Percentiles rank a stretch among this genome's conserved stretches.
Evolutionary conservation across 495 filamentous ascomycete species (phyloP).

Genomic region (Xylaria bambusicola): DNA sequence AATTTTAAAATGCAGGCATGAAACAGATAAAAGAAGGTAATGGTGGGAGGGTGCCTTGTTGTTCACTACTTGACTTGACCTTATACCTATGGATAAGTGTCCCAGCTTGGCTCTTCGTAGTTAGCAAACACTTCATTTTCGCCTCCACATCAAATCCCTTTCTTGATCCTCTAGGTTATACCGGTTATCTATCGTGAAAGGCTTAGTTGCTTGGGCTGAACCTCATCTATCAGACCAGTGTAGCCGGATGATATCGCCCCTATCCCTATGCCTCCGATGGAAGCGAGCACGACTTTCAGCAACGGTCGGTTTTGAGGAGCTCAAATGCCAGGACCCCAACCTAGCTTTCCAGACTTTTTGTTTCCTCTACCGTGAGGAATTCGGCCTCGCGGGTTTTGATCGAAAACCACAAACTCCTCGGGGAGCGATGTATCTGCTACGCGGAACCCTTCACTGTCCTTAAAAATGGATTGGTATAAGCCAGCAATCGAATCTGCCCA

Average conservation of each 20-base stretch:
- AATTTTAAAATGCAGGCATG: not conserved
- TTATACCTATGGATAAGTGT: too few species aligned
- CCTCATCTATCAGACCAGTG: too few species aligned
- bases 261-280: not conserved
- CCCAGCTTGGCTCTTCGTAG: not conserved
- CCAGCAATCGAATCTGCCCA: conserved; percentile 69
- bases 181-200: conserved; percentile 7
- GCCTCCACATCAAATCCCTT: not conserved
- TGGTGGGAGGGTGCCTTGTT: not conserved
- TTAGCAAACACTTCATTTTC: not conserved
- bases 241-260: not conserved
- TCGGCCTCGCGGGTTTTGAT: not conserved
- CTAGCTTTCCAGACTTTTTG: not conserved
- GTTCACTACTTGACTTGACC: not conserved
- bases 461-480: conserved; percentile 66
- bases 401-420: conserved; percentile 1
- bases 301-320: not conserved
- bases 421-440: conserved; percentile 13
- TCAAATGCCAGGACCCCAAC: not conserved
- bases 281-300: not conserved
- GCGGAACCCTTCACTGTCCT: conserved; percentile 71
- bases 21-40: not conserved
- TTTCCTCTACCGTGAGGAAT: not conserved
- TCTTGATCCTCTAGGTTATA: conserved; percentile 4
- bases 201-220: not conserved